Base-by-base conservation (phyloP, 768 basidiomycete genomes). In the Leccinum subgranulosum region DNA sequence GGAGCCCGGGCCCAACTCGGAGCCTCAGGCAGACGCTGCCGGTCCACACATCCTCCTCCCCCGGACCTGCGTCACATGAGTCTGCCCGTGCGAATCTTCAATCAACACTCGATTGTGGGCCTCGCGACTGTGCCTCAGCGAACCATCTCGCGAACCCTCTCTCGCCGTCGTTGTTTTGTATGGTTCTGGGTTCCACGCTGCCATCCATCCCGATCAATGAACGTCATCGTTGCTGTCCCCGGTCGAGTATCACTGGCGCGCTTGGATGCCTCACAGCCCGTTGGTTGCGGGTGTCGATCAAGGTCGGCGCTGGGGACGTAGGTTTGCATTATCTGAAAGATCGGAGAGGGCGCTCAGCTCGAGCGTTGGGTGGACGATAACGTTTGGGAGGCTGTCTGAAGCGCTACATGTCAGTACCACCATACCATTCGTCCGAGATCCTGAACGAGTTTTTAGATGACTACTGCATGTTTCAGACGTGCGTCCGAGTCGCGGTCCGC, bases 321-420 rank as follows among this genome's bases (percentile, higher is more conserved):
- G 94, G 90, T 36, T 79, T 99, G 9, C 98, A 98, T 74, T 97
- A 86, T 73, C 58, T 98, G 31, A 82, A 82, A 69, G 92, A 77
- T 84, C 33, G 85, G 82, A 6, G 76, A 82, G 58, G 88, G 91
- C 34, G 86, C 86, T 63, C 79, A 82, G 53, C 78, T 95, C 4
- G 84, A 90, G 65, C 98, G 97, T 71, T 98, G 95, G 96, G 97
- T 99, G 33, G 97, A 99, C 72, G 95, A 99, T 71, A 98, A 99
- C 69, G 83, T 86, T 60, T 73, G 64, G 0, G 96, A 96, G 7
- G 86, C 85, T 28, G 84, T 83, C 31, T 33, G 31, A 33, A 33
- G 31, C 12, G 12, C 31, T 33, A 12, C 31, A 33, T 33, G 31
- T 12, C 31, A 12, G 31, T 33, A 33, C 12, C 31, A 33, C 25